Conservation (phyloP, 805 yeast species). For the Teunomyces barrocoloradensis region DNA sequence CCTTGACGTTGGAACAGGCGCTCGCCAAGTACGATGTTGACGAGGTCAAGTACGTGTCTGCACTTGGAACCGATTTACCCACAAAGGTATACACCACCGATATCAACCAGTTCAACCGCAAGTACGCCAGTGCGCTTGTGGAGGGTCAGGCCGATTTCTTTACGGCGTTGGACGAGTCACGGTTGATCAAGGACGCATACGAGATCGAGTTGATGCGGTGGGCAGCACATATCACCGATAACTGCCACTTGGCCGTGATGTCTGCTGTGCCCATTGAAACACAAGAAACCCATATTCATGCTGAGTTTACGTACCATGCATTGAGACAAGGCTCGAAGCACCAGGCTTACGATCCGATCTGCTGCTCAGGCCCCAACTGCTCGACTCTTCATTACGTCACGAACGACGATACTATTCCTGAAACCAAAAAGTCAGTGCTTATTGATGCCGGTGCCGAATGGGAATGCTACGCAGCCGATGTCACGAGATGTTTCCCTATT, state of each 20-base stretch:
- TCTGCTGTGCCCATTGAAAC: conserved; percentile 83
- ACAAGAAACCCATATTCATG: conserved; percentile 90
- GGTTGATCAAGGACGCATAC: conserved; percentile 79
- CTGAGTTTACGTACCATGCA: conserved; percentile 92
- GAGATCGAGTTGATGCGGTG: conserved; percentile 75
- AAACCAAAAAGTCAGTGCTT: conserved; percentile 62
- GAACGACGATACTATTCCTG: conserved; percentile 54
- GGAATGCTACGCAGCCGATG: conserved; percentile 89
- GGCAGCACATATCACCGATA: conserved; percentile 84
- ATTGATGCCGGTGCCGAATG: conserved; percentile 98
- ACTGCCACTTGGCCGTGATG: conserved; percentile 89
- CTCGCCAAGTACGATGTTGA: conserved; percentile 71
- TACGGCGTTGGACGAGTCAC: conserved; percentile 81
- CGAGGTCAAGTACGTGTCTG: conserved; percentile 63
- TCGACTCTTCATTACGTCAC: conserved; percentile 87
- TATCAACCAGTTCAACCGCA: conserved; percentile 43
- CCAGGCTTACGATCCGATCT: conserved; percentile 91
- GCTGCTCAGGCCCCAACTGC: conserved; percentile 90
- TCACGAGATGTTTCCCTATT: conserved; percentile 92
- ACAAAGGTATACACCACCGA: conserved; percentile 48
- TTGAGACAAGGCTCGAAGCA: conserved; percentile 89
- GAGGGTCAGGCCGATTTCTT: conserved; percentile 48
- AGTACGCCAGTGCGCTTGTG: conserved; percentile 35
- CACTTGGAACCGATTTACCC: conserved; percentile 38
- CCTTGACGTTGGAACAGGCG: conserved; percentile 68